Conservation (phyloP, 805 yeast species). For the Blastobotrys americana region DNA sequence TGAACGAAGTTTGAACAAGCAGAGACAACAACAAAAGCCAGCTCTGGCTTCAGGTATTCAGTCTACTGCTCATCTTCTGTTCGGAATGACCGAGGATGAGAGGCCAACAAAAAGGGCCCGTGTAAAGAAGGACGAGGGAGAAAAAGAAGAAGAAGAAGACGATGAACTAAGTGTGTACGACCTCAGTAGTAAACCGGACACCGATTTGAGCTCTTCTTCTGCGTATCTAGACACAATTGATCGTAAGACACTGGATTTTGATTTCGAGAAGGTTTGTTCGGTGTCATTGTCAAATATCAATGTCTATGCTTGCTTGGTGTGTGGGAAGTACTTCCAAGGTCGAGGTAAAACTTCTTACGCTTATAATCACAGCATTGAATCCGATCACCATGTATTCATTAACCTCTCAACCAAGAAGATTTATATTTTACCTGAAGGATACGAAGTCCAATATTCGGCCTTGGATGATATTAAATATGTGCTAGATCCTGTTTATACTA, state of each 20-base stretch:
- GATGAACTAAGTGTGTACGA: too few species aligned
- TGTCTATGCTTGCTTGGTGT: constrained; percentile 63
- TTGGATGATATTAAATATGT: constrained; percentile 47
- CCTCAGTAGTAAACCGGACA: too few species aligned
- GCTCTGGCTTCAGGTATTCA: too few species aligned
- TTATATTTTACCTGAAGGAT: constrained; percentile 59
- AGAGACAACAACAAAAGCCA: too few species aligned
- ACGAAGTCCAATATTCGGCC: constrained; percentile 35
- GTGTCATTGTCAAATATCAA: constrained; percentile 54
- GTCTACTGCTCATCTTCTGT: too few species aligned
- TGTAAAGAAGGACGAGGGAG: too few species aligned
- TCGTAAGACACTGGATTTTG: constrained; percentile 51
- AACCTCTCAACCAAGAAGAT: constrained; percentile 44
- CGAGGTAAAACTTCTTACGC: constrained; percentile 59
- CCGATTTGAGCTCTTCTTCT: too few species aligned
- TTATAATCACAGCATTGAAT: constrained; percentile 56
- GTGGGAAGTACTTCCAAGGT: constrained; percentile 71
- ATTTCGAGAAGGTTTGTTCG: constrained; percentile 58
- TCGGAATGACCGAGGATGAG: too few species aligned
- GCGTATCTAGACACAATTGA: constrained; percentile 34
- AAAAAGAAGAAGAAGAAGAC: too few species aligned
- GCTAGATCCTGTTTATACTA: constrained; percentile 45
- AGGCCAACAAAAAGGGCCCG: too few species aligned
- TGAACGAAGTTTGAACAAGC: too few species aligned
- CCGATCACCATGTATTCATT: constrained; percentile 56